A percentile compares a stretch with the other conserved stretches of the same genome.
phyloP scores from a whole-genome alignment of 1,139 yeast species.

The Eremothecium sinecaudum region DNA sequence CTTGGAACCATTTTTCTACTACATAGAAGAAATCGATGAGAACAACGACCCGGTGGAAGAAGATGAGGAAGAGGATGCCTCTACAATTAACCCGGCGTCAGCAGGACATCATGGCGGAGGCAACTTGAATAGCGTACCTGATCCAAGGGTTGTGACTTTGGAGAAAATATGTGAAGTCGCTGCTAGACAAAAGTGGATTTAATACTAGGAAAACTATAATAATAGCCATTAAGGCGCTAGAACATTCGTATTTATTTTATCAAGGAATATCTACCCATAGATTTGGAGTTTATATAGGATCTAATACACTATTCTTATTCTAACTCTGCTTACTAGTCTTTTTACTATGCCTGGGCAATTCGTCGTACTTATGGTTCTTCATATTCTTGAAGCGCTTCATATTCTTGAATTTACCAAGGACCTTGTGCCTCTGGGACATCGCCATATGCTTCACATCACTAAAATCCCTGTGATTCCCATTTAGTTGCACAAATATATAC shows the following conservation, averaged over 20 bases:
- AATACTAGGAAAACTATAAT: too few relatives aligned
- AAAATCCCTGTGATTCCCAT: conserved; percentile 41
- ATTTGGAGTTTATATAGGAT: too few relatives aligned
- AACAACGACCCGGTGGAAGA: conserved; percentile 19
- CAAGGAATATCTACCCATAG: too few relatives aligned
- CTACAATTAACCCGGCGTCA: neutral
- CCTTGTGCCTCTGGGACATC: conserved; percentile 43
- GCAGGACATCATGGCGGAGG: conserved; percentile 7
- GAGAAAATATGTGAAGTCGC: conserved; percentile 32
- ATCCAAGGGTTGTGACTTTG: conserved; percentile 30
- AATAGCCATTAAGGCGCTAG: too few relatives aligned
- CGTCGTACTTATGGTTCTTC: conserved; percentile 35
- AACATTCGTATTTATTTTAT: too few relatives aligned
- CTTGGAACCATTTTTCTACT: conserved; percentile 31
- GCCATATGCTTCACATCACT: conserved; percentile 38
- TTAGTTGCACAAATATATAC: conserved; percentile 53
- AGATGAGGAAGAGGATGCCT: conserved; percentile 7
- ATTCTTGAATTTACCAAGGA: conserved; percentile 34
- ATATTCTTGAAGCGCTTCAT: conserved; percentile 23
- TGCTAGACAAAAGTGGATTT: conserved; percentile 32
- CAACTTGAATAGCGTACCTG: conserved; percentile 25
- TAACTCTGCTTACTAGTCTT: conserved; percentile 26
- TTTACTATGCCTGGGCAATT: conserved; percentile 32
- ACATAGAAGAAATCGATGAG: conserved; percentile 28
- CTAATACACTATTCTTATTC: too few relatives aligned